Base-by-base conservation (phyloP, 768 basidiomycete species). In the Naganishia kalamii region DNA sequence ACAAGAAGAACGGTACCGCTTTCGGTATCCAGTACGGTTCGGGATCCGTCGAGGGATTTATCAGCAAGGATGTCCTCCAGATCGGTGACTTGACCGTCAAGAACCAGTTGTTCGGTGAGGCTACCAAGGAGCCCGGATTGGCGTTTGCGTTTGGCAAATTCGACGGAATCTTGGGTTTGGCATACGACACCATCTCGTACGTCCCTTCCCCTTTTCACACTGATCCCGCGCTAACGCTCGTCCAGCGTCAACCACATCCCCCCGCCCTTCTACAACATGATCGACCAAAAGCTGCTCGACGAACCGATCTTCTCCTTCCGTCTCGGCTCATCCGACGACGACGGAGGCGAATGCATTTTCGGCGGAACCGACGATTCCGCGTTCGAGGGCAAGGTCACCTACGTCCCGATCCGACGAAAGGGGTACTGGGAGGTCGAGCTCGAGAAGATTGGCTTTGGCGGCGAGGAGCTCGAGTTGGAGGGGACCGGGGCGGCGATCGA, bases 391-490 rank as follows among this genome's bases (percentile, higher is more conserved):
- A 81, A 86, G 74, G 83, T 99, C 66, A 73, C 78, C 25, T 98
- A 98, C 72, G 91, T 88, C 32, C 94, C 96, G 57, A 82, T 99
- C 60, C 87, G 93, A 71, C 85, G 91, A 71, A 92, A 90, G 83
- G 96, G 91, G 4, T 98, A 96, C 80, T 96, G 93, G 93, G 94
- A 98, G 79, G 91, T 98, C 49, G 92, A 96, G 77, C 87, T 99
- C 29, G 83, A 90, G 80, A 86, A 87, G 77, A 82, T 99, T 67
- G 72, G 80, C 3, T 93, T 99, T 63, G 96, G 93, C 51, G 82
- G 86, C 47, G 94, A 98, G 50, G 84, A 82, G 43, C 84, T 98
- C 48, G 91, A 97, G 69, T 84, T 98, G 15, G 90, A 94, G 70
- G 88, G 86, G 81, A 94, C 96, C 62, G 93, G 93, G 47, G 81